phyloP scores from a whole-genome alignment of 106 monocot species.

The Gastrodia elata region DNA sequence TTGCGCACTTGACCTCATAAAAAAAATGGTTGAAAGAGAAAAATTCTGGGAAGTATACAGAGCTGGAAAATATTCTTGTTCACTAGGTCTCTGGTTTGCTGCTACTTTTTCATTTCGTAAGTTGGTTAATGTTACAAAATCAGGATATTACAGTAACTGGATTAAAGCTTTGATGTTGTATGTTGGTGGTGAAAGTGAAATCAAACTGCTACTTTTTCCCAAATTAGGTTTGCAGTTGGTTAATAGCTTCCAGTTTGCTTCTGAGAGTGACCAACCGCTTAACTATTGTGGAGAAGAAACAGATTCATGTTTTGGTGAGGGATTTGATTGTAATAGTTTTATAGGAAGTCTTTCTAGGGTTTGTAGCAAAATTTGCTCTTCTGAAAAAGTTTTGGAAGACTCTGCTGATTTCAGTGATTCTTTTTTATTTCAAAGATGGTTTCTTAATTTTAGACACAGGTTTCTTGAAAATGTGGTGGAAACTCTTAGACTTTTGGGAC shows the following conservation, averaged over 20 bases:
- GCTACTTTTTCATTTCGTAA: constrained; percentile 74
- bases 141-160: constrained; percentile 39
- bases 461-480: constrained; percentile 45
- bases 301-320: constrained; percentile 2
- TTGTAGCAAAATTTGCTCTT: constrained; percentile 45
- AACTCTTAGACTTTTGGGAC: constrained; percentile 29
- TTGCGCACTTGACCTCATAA: constrained; percentile 36
- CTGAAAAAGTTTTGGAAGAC: constrained; percentile 38
- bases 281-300: constrained; percentile 18
- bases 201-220: constrained; percentile 67
- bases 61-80: constrained; percentile 49
- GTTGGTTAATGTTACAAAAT: constrained; percentile 35
- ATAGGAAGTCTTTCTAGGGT: constrained; percentile 35
- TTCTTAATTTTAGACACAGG: constrained; percentile 57
- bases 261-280: constrained; percentile 12
- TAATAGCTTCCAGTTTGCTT: constrained; percentile 31
- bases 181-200: constrained; percentile 77
- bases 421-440: constrained; percentile 77
- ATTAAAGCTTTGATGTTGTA: constrained; percentile 63
- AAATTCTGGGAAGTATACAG: constrained; percentile 68
- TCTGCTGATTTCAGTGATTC: constrained; percentile 13
- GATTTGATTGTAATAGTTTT: constrained; percentile 18
- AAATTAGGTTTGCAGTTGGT: constrained; percentile 36
- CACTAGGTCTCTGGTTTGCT: constrained; percentile 70
- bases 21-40: constrained; percentile 32